Conservation (phyloP, 768 basidiomycete genomes). For the Russula griseocarnosa region DNA sequence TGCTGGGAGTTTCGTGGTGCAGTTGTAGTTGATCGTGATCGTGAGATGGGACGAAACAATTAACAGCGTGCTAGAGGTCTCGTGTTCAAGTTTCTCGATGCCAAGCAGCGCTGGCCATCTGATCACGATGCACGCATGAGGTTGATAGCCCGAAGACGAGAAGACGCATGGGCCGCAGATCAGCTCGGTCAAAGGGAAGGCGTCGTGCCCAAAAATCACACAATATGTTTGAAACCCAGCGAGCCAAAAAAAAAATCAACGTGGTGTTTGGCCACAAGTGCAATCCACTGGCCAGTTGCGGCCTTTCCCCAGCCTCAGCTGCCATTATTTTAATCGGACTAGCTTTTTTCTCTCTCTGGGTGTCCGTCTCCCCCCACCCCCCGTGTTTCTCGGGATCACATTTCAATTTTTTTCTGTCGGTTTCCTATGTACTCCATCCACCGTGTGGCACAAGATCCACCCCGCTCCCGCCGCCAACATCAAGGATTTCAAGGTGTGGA, state of each 20-base stretch:
- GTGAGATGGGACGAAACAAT: not conserved
- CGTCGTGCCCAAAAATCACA: not conserved
- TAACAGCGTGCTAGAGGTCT: too few relatives aligned
- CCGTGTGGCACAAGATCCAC: too few relatives aligned
- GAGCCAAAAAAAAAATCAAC: not conserved
- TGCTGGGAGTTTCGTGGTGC: not conserved
- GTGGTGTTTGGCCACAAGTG: too few relatives aligned
- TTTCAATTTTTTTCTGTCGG: not conserved
- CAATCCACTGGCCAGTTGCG: not conserved
- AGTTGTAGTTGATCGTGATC: not conserved
- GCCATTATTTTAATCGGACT: not conserved
- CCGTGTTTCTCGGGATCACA: not conserved
- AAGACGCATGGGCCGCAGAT: not conserved
- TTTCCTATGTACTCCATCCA: too few relatives aligned
- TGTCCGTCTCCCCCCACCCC: not conserved
- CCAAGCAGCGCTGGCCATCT: not conserved
- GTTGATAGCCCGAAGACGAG: not conserved
- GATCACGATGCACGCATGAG: not conserved
- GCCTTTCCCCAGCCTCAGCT: too few relatives aligned
- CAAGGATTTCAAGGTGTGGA: too few relatives aligned
- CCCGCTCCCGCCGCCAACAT: too few relatives aligned
- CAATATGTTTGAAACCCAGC: constrained; percentile 2
- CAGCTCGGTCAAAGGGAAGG: not conserved
- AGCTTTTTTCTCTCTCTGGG: not conserved
- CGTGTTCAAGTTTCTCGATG: not conserved